A percentile compares a stretch with the other conserved stretches of the same genome.
Evolutionary conservation across 164 flowering plant species (phyloP).

Genomic region (Cinnamomum chago): DNA sequence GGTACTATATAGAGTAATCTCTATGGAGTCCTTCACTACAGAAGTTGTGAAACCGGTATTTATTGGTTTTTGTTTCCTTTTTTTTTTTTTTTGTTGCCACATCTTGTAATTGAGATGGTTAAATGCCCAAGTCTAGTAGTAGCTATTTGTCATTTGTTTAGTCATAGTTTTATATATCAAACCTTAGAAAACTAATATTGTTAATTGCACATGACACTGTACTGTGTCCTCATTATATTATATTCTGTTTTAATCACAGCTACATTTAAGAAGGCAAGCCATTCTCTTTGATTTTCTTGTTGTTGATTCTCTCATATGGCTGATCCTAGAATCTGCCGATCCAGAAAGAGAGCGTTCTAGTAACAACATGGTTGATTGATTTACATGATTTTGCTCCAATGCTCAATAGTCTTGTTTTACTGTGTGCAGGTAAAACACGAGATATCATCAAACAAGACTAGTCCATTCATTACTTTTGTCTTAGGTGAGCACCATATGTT

Average conservation of each 20-base stretch:
- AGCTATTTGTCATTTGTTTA: not conserved
- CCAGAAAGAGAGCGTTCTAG: not conserved
- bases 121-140: not conserved
- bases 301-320: not conserved
- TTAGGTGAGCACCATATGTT: conserved; percentile 45
- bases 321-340: not conserved
- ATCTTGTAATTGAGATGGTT: not conserved
- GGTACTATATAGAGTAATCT: conserved; percentile 16
- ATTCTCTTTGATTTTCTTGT: not conserved
- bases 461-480: conserved; percentile 75
- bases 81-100: not conserved
- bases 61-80: not conserved
- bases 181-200: not conserved
- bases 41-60: conserved; percentile 14
- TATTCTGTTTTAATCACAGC: not conserved
- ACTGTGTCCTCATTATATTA: not conserved
- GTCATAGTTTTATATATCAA: not conserved
- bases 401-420: conserved; percentile 13
- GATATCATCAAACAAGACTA: conserved; percentile 21
- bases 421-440: conserved; percentile 46
- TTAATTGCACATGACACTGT: not conserved
- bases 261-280: not conserved
- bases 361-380: not conserved
- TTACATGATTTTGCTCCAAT: not conserved
- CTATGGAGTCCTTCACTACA: conserved; percentile 18